These are phyloP conservation scores for Lecanoromycetidae sp. DNA, from an alignment of 2,329 filamentous ascomycete genomes.

Conservation along the genomic window DNA sequence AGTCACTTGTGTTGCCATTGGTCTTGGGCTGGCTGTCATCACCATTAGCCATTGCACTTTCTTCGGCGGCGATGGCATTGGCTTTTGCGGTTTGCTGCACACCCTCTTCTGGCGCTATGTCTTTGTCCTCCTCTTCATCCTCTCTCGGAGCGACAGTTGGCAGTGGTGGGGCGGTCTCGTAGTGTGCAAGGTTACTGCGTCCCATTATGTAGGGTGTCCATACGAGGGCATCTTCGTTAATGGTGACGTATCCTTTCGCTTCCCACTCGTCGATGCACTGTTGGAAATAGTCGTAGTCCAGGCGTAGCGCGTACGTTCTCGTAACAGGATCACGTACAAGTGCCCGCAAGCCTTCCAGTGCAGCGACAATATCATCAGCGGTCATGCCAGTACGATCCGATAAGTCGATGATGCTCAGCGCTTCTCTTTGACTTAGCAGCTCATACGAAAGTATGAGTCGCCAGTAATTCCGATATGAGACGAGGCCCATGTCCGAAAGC, in stretches of 20 bases:
- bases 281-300: constrained; percentile 74
- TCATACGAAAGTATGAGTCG: constrained; percentile 77
- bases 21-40: neutral
- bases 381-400: constrained; percentile 92
- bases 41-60: neutral
- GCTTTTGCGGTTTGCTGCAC: constrained; percentile 24
- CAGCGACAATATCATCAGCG: constrained; percentile 88
- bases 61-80: constrained; percentile 1
- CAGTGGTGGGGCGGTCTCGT: constrained; percentile 67
- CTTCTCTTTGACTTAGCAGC: constrained; percentile 51
- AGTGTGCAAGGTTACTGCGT: constrained; percentile 65
- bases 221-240: constrained; percentile 67
- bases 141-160: constrained; percentile 81
- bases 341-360: constrained; percentile 77
- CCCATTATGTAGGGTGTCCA: constrained; percentile 99
- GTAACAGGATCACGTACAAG: constrained; percentile 83
- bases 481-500: constrained; percentile 91
- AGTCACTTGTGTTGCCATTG: constrained; percentile 10
- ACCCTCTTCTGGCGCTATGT: constrained; percentile 31
- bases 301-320: constrained; percentile 74
- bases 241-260: constrained; percentile 70
- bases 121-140: constrained; percentile 43
- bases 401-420: constrained; percentile 41
- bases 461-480: constrained; percentile 98
- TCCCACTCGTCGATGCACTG: constrained; percentile 86